Conservation (phyloP, 1,139 yeast genomes). For the Zhuliangozyma parablackwelliae region DNA sequence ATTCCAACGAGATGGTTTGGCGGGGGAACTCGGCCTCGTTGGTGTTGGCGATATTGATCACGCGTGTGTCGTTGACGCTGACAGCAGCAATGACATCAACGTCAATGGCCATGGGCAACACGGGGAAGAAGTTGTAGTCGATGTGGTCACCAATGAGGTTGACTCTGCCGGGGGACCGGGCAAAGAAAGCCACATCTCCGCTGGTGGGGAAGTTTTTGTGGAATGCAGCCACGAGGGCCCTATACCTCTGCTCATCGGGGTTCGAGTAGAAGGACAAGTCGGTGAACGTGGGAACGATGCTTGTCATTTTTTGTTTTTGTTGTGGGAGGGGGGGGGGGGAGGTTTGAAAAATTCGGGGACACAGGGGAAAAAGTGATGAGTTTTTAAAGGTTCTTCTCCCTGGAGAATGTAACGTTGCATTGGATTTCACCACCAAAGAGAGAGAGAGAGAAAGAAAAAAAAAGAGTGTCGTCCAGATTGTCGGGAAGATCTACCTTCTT, state of each 20-base stretch:
- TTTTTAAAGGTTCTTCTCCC: not conserved
- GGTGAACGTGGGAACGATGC: slow-evolving; percentile 24
- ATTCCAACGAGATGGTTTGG: slow-evolving; percentile 29
- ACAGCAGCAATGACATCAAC: slow-evolving; percentile 58
- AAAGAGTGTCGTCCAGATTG: no score
- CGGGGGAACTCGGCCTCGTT: slow-evolving; percentile 24
- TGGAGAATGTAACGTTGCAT: slow-evolving; percentile 9
- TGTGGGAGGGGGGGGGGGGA: not conserved
- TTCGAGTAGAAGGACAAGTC: slow-evolving; percentile 35
- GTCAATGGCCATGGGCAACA: slow-evolving; percentile 74
- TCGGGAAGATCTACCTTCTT: no score
- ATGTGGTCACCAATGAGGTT: slow-evolving; percentile 74
- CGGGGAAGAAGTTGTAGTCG: slow-evolving; percentile 65
- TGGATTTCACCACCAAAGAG: no score
- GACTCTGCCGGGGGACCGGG: slow-evolving; percentile 73
- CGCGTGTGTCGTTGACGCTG: slow-evolving; percentile 19
- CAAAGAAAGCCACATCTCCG: slow-evolving; percentile 40
- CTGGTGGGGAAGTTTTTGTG: slow-evolving; percentile 15
- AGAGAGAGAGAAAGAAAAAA: no score
- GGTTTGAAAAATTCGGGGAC: not conserved
- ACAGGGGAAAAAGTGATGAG: no score
- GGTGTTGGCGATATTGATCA: slow-evolving; percentile 41
- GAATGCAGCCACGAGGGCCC: slow-evolving; percentile 17
- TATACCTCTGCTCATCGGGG: slow-evolving; percentile 15
- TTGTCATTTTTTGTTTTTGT: not conserved